Percentiles rank a stretch among this genome's conserved stretches.
Conservation (phyloP, 345 rosid genomes). For the Odontarrhena argentea region DNA sequence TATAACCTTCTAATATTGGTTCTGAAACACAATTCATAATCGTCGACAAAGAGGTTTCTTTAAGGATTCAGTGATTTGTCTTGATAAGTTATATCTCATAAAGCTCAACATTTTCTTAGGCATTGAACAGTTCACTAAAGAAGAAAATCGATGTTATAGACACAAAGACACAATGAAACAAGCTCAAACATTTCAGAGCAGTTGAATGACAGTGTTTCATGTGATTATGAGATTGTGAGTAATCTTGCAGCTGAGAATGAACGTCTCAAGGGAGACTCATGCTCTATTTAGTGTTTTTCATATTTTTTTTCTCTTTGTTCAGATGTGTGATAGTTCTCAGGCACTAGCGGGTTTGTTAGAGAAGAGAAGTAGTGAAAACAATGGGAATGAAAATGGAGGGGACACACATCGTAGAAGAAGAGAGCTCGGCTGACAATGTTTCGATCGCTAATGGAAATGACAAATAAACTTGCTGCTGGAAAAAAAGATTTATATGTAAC, state of each 20-base stretch:
- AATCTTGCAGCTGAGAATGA: constrained; percentile 84
- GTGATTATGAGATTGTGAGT: constrained; percentile 58
- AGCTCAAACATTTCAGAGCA: constrained; percentile 65
- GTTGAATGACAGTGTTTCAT: constrained; percentile 46
- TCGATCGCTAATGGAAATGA: constrained; percentile 50
- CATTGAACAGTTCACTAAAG: constrained; percentile 68
- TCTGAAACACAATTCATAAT: constrained; percentile 17
- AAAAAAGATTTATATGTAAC: constrained; percentile 78
- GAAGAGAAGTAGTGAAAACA: constrained; percentile 61
- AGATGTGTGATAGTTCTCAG: constrained; percentile 41
- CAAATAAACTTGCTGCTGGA: constrained; percentile 69
- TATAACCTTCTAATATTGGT: constrained; percentile 27
- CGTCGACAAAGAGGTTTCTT: neutral
- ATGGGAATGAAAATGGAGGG: constrained; percentile 50
- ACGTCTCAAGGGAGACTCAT: constrained; percentile 63
- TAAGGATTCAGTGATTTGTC: constrained; percentile 10
- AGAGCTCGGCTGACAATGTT: constrained; percentile 26
- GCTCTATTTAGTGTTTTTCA: constrained; percentile 4
- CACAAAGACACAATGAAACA: constrained; percentile 62
- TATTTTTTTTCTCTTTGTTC: constrained; percentile 20
- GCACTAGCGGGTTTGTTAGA: constrained; percentile 70
- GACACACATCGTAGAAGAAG: constrained; percentile 24
- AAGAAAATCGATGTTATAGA: constrained; percentile 75
- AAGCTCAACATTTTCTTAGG: constrained; percentile 43
- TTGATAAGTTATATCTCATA: constrained; percentile 14